Base-by-base conservation (phyloP, 257 asterid genomes). In the Solanum corneliomulleri region DNA sequence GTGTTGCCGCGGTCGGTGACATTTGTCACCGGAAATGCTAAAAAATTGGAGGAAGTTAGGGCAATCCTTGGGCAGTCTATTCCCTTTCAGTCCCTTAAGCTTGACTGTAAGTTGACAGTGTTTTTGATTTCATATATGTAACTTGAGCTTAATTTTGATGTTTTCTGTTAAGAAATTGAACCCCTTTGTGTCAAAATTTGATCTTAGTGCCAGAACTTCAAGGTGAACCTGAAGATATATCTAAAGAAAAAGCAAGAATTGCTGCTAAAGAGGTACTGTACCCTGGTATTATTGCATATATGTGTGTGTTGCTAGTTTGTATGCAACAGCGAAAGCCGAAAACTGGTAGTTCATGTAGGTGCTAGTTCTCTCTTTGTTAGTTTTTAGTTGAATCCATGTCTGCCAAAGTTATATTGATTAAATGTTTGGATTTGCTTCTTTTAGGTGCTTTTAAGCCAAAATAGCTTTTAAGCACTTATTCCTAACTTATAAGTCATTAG, bases 221-320 rank as follows among this genome's bases (percentile, higher is more conserved):
- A 94, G 99, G 99, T 2, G 99, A 95, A 83, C 98, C 99, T 23
- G 98, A 97, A 91, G 99, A 97, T 68, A 97, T 97, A 18, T 97
- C 99, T 11, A 95, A 89, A 88, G 99, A 94, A 90, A 97, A 95
- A 89, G 99, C 99, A 75, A 93, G 95, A 64, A 86, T 97, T 74
- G 99, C 98, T 84, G 98, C 98, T 33, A 95, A 93, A 90, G 95
- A 95, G 98, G 98, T 96, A 90, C 0, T 75, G 3, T 5, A 14
- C 39, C 37, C n/a, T 25, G 9, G 4, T 3, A 25, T 77, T 44
- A 77, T 42, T 42, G 83, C 58, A 41, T 12, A 21, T 5, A 12
- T 69, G 44, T 60, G 69, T 60, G 12, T 69, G 31, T 68, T 68
- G 39, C 33, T 33, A 27, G 0, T 27, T 27, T 68, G 11, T 27